Evolutionary conservation across 2,329 filamentous ascomycete species (phyloP), one percentile per base, ranked within the genome.

Genomic region (Alternaria ventricosa): DNA sequence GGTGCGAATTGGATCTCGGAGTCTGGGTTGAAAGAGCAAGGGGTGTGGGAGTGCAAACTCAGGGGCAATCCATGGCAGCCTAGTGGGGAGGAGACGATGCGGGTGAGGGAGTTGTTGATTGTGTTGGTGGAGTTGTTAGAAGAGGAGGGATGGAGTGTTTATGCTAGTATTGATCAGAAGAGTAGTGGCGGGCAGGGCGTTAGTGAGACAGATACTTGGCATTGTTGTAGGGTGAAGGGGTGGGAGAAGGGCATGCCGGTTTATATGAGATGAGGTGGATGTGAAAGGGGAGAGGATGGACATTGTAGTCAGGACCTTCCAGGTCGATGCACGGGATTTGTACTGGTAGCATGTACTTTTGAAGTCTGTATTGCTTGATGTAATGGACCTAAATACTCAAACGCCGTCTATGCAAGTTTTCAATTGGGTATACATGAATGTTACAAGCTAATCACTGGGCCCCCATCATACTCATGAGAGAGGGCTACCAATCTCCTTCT

Each of bases 401-500:
- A 63, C 60, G 60, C 60, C 60, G 55, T 25, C 56, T 57, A 63
- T 55, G 60, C 60, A 28, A 27, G 25, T 59, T 53, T 44, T 49
- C n/a, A 55, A 55, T 44, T 55, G 60, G 60, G 60, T 63, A 63
- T 63, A 63, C 43, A 55, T 13, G 43, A 60, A 51, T 30, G 49
- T 55, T 55, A 63, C 60, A 60, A 20, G 44, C 20, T 53, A 25
- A 23, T 28, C 33, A 18, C 22, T 25, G 8, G 6, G 36, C 43
- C 46, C 44, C n/a, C 7, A 3, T 49, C 28, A 15, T 25, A n/a
- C 25, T 63, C 25, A 63, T 11, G 60, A 63, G 46, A 51, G 66
- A 60, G 75, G 75, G 30, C 72, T 74, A 3, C 78, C 79, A 73
- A 94, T 91, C 78, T 92, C 85, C 60, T 86, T 84, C 85, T 91